Evolutionary conservation across 1,284 basidiomycete genomes (phyloP).

Genomic region (Ganoderma lingzhi): DNA sequence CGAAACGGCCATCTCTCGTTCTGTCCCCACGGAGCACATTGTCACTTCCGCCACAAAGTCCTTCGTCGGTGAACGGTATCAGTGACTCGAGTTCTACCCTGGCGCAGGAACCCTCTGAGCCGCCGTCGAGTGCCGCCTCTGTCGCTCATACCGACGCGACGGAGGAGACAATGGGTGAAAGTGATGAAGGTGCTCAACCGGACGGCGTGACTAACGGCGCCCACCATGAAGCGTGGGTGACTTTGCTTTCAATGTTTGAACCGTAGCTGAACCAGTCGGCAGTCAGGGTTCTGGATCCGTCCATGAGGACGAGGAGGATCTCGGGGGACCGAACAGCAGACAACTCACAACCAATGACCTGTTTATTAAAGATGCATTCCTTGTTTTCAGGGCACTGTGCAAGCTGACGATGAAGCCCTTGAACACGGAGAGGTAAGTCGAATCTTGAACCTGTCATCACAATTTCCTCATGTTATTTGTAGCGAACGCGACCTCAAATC

Average conservation of each 20-base stretch:
- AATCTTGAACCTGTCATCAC: neutral
- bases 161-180: constrained; percentile 20
- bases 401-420: constrained; percentile 98
- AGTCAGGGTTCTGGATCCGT: constrained; percentile 37
- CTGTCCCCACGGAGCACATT: constrained; percentile 42
- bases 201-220: constrained; percentile 15
- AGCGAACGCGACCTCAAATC: constrained; percentile 95
- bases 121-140: constrained; percentile 15
- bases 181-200: neutral
- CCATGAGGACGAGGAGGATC: constrained; percentile 35
- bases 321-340: constrained; percentile 12
- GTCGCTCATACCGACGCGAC: constrained; percentile 22
- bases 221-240: constrained; percentile 25
- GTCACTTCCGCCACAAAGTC: constrained; percentile 17
- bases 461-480: constrained; percentile 10
- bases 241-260: neutral
- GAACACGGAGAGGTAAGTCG: constrained; percentile 84
- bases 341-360: constrained; percentile 75
- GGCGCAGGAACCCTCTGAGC: constrained; percentile 26
- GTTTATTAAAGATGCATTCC: constrained; percentile 95
- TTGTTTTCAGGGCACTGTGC: constrained; percentile 95
- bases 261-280: constrained; percentile 1
- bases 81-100: constrained; percentile 28
- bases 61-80: constrained; percentile 27
- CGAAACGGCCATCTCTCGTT: constrained; percentile 38